phyloP scores from a whole-genome alignment of 768 basidiomycete genomes.

The Lyophyllum shimeji region DNA sequence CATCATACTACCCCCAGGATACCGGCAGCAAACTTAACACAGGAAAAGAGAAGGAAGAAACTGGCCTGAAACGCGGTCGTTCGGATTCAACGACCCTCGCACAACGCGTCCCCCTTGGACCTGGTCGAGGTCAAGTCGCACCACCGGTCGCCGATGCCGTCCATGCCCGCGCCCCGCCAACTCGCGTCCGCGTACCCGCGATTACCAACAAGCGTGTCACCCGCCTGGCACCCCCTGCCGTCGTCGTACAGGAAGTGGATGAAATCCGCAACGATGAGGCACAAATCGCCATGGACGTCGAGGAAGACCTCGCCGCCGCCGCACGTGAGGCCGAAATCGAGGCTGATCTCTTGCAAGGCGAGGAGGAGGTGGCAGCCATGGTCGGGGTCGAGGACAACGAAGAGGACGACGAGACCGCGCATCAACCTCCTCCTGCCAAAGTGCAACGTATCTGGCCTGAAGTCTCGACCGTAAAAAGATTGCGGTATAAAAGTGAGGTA shows the following conservation, averaged over 20 bases:
- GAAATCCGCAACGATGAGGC: conserved; percentile 33
- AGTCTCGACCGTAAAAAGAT: conserved; percentile 57
- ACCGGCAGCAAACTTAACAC: conserved; percentile 42
- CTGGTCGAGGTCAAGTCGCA: conserved; percentile 47
- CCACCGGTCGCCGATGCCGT: conserved; percentile 42
- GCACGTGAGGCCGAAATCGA: conserved; percentile 42
- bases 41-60: conserved; percentile 71
- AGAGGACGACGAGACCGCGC: conserved; percentile 34
- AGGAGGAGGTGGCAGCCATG: conserved; percentile 67
- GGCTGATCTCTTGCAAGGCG: conserved; percentile 37
- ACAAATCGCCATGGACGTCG: conserved; percentile 66
- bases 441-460: conserved; percentile 72
- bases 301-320: conserved; percentile 38
- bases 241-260: conserved; percentile 38
- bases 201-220: conserved; percentile 36
- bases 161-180: conserved; percentile 34
- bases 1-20: conserved; percentile 37
- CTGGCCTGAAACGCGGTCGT: conserved; percentile 61
- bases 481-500: conserved; percentile 61
- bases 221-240: conserved; percentile 42
- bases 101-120: conserved; percentile 71
- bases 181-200: conserved; percentile 29
- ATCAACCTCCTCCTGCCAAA: conserved; percentile 33
- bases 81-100: conserved; percentile 62
- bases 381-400: conserved; percentile 51